Evolutionary conservation across 768 basidiomycete genomes (phyloP).

Genomic region (Russula abietina): DNA sequence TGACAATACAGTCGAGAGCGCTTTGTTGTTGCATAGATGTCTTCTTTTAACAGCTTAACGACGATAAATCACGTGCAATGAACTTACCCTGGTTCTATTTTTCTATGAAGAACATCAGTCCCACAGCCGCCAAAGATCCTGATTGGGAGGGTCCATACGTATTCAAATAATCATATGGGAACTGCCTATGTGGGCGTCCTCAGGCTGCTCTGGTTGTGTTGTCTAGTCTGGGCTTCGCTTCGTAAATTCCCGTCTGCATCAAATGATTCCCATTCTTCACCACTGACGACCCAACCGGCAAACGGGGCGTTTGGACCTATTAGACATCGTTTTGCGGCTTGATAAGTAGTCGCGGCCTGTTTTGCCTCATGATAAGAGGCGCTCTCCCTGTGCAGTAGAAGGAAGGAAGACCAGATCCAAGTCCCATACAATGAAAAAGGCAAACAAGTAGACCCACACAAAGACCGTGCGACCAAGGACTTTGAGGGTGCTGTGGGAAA

Average conservation of each 20-base stretch:
- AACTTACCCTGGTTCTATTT: not conserved
- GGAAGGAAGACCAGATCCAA: not conserved
- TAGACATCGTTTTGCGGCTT: constrained; percentile 45
- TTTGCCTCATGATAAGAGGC: constrained; percentile 46
- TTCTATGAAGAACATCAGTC: constrained; percentile 10
- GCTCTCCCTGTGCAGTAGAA: constrained; percentile 21
- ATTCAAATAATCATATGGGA: constrained; percentile 1
- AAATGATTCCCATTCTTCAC: constrained; percentile 50
- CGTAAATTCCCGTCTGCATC: constrained; percentile 20
- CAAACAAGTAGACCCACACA: constrained; percentile 18
- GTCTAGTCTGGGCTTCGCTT: not conserved
- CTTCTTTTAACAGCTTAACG: not conserved
- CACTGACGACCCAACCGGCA: constrained; percentile 57
- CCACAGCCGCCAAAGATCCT: not conserved
- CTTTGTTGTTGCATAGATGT: not conserved
- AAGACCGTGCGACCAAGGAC: constrained; percentile 19
- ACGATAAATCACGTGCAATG: not conserved
- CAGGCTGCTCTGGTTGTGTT: not conserved
- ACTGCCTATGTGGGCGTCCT: not conserved
- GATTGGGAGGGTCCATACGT: not conserved
- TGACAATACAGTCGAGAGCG: not conserved
- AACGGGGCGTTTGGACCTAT: constrained; percentile 44
- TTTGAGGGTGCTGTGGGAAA: constrained; percentile 35
- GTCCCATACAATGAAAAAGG: not conserved
- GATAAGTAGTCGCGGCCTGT: constrained; percentile 39